These are phyloP conservation scores for grape (Vitis vinifera) DNA, from an alignment of 164 flowering plant species.

Conservation along the genomic window ASM3070453v1 NC_081820.1:149501-150000, in stretches of 20 bases:
- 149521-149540: slow-evolving; percentile 87
- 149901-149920: slow-evolving; percentile 88
- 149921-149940: slow-evolving; percentile 67
- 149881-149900: slow-evolving; percentile 61
- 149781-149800: slow-evolving; percentile 85
- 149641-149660: slow-evolving; percentile 74
- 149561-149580: too few relatives aligned
- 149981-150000: background rate
- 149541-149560: slow-evolving; percentile 57
- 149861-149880: slow-evolving; percentile 84
- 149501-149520: slow-evolving; percentile 63
- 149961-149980: slow-evolving; percentile 24
- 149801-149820: slow-evolving; percentile 80
- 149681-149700: slow-evolving; percentile 44
- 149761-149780: slow-evolving; percentile 71
- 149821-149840: slow-evolving; percentile 83
- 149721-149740: slow-evolving; percentile 67
- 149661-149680: slow-evolving; percentile 46
- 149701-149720: slow-evolving; percentile 58
- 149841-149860: slow-evolving; percentile 87
- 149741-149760: slow-evolving; percentile 76
- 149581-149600: background rate
- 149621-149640: slow-evolving; percentile 51
- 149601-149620: background rate
- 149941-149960: slow-evolving; percentile 80